phyloP scores from a whole-genome alignment of 306 rosid species.

The Casuarina equisetifolia region DNA sequence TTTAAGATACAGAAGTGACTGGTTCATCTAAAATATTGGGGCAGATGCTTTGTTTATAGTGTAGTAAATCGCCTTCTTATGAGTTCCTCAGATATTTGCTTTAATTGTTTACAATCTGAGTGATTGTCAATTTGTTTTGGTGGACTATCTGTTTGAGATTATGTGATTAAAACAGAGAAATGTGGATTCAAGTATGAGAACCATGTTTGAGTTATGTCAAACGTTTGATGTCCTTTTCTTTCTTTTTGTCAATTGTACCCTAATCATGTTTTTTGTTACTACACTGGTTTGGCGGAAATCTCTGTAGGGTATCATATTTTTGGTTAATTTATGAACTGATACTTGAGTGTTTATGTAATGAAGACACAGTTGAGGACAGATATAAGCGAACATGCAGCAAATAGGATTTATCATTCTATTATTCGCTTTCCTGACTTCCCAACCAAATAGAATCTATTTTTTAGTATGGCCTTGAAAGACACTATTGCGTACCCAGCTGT shows the following conservation, averaged over 20 bases:
- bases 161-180: neutral
- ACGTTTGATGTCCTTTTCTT: neutral
- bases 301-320: too few species aligned
- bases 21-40: neutral
- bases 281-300: too few species aligned
- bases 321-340: too few species aligned
- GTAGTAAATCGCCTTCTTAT: neutral
- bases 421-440: too few species aligned
- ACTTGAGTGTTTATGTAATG: too few species aligned
- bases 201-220: neutral
- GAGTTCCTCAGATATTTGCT: neutral
- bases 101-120: neutral
- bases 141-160: neutral
- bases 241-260: neutral
- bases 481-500: too few species aligned
- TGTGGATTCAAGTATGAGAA: neutral
- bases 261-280: too few species aligned
- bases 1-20: neutral
- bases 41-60: neutral
- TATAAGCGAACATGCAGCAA: too few species aligned
- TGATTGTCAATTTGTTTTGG: neutral
- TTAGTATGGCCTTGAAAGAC: too few species aligned
- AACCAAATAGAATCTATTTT: too few species aligned
- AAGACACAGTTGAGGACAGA: too few species aligned
- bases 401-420: too few species aligned